Percentiles rank a stretch among this genome's conserved stretches.
These are phyloP conservation scores for Penicillium pancosmium DNA, from an alignment of 495 filamentous ascomycete species.

Conservation along the genomic window DNA sequence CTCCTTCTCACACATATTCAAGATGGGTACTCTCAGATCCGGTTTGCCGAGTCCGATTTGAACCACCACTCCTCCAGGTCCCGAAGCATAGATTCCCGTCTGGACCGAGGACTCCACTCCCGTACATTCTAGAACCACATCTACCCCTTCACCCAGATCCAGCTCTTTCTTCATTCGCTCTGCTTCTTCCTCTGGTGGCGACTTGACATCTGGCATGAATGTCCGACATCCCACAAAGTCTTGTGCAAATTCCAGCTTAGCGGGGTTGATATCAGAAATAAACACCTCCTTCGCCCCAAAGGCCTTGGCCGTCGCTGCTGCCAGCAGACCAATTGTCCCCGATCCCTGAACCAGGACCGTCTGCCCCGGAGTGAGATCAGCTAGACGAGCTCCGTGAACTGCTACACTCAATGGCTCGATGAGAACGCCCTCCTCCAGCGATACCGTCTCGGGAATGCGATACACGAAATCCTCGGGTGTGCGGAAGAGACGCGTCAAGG, in stretches of 20 bases:
- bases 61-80: slow-evolving; percentile 6
- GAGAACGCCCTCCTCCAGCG: slow-evolving; percentile 75
- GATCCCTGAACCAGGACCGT: slow-evolving; percentile 77
- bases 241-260: slow-evolving; percentile 5
- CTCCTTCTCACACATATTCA: slow-evolving; percentile 11
- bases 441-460: slow-evolving; percentile 67
- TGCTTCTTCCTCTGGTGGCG: not conserved
- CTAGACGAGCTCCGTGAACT: slow-evolving; percentile 72
- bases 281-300: slow-evolving; percentile 75
- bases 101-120: slow-evolving; percentile 7
- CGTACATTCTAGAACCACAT: slow-evolving; percentile 9
- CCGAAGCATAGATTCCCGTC: slow-evolving; percentile 3
- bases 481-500: slow-evolving; percentile 71
- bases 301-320: slow-evolving; percentile 68
- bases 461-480: slow-evolving; percentile 79
- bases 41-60: slow-evolving; percentile 14
- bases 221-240: not conserved
- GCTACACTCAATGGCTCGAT: slow-evolving; percentile 81
- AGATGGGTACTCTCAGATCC: slow-evolving; percentile 1
- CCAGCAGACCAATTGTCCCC: slow-evolving; percentile 78
- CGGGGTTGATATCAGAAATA: slow-evolving; percentile 73
- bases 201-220: slow-evolving; percentile 1
- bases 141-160: slow-evolving; percentile 1
- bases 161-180: not conserved
- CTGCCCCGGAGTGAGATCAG: slow-evolving; percentile 64